phyloP scores from a whole-genome alignment of 2,329 filamentous ascomycete species.

The Albifimbria verrucaria region DNA sequence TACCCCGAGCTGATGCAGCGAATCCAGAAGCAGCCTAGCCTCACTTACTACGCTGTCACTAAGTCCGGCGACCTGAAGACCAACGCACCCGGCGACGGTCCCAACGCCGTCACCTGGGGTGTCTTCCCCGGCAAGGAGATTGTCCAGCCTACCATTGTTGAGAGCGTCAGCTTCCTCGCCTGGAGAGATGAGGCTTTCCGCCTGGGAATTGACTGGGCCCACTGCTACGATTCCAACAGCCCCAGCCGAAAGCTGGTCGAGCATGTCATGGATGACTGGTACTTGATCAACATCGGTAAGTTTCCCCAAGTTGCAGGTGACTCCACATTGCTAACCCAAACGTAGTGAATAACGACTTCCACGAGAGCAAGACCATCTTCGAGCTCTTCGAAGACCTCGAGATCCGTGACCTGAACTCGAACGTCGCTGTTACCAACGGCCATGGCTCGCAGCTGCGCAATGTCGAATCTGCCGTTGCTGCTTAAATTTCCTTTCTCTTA shows the following conservation, averaged over 20 bases:
- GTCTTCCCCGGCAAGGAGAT: conserved; percentile 99
- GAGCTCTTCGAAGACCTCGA: conserved; percentile 76
- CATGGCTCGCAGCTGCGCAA: conserved; percentile 1
- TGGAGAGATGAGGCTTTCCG: conserved; percentile 99
- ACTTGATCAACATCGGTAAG: conserved; percentile 90
- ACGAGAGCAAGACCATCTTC: conserved; percentile 77
- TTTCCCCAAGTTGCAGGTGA: conserved; percentile 7
- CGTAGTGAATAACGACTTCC: conserved; percentile 95
- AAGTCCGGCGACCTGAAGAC: conserved; percentile 78
- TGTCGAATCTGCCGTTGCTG: neutral
- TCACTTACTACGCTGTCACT: conserved; percentile 94
- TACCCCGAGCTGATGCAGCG: conserved; percentile 74
- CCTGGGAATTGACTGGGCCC: conserved; percentile 89
- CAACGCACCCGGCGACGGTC: conserved; percentile 80
- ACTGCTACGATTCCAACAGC: conserved; percentile 75
- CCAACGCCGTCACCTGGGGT: conserved; percentile 99
- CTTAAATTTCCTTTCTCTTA: neutral
- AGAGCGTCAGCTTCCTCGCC: conserved; percentile 93
- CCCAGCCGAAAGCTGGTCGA: conserved; percentile 79
- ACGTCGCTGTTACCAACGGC: conserved; percentile 15
- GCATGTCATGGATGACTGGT: conserved; percentile 84
- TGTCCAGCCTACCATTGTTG: conserved; percentile 99
- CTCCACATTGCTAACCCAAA: conserved; percentile 4
- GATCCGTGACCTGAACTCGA: conserved; percentile 59
- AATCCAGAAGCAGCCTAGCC: conserved; percentile 72